phyloP scores from a whole-genome alignment of 108 stramenopile species.

The Fistulifera pelliculosa region DNA sequence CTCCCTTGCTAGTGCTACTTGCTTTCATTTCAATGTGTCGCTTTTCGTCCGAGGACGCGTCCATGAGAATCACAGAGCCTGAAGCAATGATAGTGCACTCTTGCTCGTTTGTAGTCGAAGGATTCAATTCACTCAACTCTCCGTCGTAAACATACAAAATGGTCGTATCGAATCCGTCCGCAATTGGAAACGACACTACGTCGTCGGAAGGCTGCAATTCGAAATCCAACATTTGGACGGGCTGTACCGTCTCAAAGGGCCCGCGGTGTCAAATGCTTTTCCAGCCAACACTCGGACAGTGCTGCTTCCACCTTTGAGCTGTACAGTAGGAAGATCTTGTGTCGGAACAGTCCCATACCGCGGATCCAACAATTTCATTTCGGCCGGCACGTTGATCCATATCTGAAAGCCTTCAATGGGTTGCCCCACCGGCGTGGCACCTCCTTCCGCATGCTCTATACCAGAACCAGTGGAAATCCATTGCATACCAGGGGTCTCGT shows the following conservation, averaged over 20 bases:
- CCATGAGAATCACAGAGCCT: conserved; percentile 13
- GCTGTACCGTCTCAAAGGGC: conserved; percentile 30
- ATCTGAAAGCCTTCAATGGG: conserved; percentile 34
- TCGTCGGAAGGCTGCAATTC: conserved; percentile 8
- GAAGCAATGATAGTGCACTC: background rate
- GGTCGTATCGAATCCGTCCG: conserved; percentile 29
- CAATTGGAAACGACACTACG: conserved; percentile 17
- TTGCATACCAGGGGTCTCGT: conserved; percentile 45
- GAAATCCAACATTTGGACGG: conserved; percentile 40
- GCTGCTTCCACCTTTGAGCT: background rate
- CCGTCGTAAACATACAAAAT: conserved; percentile 45
- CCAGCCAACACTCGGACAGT: conserved; percentile 34
- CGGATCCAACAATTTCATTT: conserved; percentile 35
- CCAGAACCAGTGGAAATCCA: conserved; percentile 51
- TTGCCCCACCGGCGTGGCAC: conserved; percentile 19
- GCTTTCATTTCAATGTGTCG: conserved; percentile 2
- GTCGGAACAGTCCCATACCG: conserved; percentile 39
- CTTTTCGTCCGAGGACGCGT: conserved; percentile 10
- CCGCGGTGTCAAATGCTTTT: conserved; percentile 4
- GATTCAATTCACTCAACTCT: conserved; percentile 13
- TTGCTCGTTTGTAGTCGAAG: background rate
- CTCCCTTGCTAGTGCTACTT: conserved; percentile 4
- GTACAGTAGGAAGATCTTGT: conserved; percentile 25
- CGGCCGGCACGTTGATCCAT: conserved; percentile 36
- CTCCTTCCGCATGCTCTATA: conserved; percentile 51